Percentiles rank a stretch among this genome's conserved stretches.
phyloP scores from a whole-genome alignment of 805 yeast species.

The Osmozyma mogii region DNA sequence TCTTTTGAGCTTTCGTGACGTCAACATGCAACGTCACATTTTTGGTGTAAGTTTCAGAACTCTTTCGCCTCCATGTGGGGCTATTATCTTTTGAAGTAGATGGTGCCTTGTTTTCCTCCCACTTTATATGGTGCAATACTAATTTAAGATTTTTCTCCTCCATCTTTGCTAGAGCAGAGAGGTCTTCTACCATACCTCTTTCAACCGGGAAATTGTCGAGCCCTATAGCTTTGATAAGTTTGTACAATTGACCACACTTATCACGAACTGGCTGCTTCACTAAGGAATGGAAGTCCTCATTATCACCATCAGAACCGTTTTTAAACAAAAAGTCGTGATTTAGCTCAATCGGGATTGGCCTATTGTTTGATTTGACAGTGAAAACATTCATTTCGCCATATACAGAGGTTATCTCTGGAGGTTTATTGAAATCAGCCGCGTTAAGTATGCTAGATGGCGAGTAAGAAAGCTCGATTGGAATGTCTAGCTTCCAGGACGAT shows the following conservation, averaged over 20 bases:
- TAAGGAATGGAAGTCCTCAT: constrained; percentile 25
- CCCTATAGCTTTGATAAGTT: constrained; percentile 17
- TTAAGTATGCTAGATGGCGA: constrained; percentile 14
- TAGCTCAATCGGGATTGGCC: constrained; percentile 29
- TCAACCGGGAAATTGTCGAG: constrained; percentile 21
- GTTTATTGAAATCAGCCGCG: constrained; percentile 3
- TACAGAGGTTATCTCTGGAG: constrained; percentile 21
- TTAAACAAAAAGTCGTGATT: constrained; percentile 29
- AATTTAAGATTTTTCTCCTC: constrained; percentile 16
- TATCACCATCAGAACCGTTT: constrained; percentile 13
- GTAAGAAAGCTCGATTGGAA: constrained; percentile 26
- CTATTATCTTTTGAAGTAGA: no score
- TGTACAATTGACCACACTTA: constrained; percentile 22
- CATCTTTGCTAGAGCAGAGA: constrained; percentile 25
- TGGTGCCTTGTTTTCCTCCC: no score
- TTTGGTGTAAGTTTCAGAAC: constrained; percentile 15
- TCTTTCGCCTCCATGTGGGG: no score
- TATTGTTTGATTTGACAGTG: constrained; percentile 22
- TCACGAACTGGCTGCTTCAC: constrained; percentile 25
- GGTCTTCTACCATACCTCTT: constrained; percentile 19
- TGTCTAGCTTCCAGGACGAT: constrained; percentile 12
- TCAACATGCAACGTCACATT: constrained; percentile 20
- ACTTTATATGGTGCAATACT: background rate
- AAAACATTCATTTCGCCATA: constrained; percentile 24
- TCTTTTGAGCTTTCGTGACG: constrained; percentile 16